phyloP scores from a whole-genome alignment of 2,329 filamentous ascomycete species.

The Polychaeton citri region DNA sequence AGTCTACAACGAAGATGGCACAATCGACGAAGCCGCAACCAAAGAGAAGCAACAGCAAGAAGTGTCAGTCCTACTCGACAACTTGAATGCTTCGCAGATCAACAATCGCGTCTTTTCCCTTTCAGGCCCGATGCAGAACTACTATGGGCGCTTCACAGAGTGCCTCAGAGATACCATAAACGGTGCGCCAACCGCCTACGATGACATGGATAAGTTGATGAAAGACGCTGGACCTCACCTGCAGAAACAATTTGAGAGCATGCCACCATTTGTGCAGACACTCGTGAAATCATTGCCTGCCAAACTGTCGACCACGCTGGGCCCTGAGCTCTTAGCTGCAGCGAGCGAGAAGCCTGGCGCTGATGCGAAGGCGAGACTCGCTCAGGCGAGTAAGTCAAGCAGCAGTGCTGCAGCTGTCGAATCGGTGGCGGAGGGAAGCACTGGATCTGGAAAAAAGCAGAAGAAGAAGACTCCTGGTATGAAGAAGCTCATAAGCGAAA shows the following conservation, averaged over 20 bases:
- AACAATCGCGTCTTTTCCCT: conserved; percentile 80
- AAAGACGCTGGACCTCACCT: conserved; percentile 51
- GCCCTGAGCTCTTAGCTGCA: conserved; percentile 69
- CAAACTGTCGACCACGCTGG: conserved; percentile 63
- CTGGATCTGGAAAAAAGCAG: conserved; percentile 40
- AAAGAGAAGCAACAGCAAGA: conserved; percentile 52
- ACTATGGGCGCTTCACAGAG: conserved; percentile 72
- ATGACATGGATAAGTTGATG: conserved; percentile 64
- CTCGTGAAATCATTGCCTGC: conserved; percentile 72
- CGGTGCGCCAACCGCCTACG: conserved; percentile 84
- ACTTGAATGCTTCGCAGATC: conserved; percentile 67
- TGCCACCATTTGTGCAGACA: conserved; percentile 72
- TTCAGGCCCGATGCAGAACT: conserved; percentile 68
- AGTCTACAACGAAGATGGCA: conserved; percentile 24
- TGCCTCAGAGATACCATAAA: conserved; percentile 86
- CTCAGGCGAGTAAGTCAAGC: conserved; percentile 19
- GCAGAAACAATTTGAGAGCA: conserved; percentile 48
- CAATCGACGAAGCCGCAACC: conserved; percentile 23
- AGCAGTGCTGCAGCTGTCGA: not conserved
- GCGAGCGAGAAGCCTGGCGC: conserved; percentile 53
- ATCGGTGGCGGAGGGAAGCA: conserved; percentile 6
- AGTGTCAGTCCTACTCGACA: conserved; percentile 64
- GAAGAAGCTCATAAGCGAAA: conserved; percentile 69
- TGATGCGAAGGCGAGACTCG: conserved; percentile 24
- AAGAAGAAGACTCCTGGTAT: conserved; percentile 56